Percentiles rank a stretch among this genome's conserved stretches.
Evolutionary conservation across 2,329 filamentous ascomycete genomes (phyloP).

Genomic region (Emericellopsis atlantica): DNA sequence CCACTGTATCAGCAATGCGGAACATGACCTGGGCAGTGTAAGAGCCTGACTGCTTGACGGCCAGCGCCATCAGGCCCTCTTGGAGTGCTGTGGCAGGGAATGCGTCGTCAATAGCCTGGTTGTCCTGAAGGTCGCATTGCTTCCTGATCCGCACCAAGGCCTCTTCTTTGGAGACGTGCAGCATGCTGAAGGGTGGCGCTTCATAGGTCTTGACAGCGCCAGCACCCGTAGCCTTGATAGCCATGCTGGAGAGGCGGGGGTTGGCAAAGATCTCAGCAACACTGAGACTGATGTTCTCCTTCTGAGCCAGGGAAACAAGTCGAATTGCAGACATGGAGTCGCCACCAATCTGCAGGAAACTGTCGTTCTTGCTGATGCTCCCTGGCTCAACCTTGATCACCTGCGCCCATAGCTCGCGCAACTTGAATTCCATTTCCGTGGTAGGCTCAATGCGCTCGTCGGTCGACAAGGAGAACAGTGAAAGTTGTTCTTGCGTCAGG

Average conservation of each 20-base stretch:
- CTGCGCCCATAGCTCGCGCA: background rate
- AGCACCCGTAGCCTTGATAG: background rate
- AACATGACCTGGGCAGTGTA: conserved; percentile 8
- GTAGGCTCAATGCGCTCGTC: background rate
- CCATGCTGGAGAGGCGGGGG: conserved; percentile 1
- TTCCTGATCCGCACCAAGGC: background rate
- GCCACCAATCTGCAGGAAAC: conserved; percentile 11
- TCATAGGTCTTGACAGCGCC: background rate
- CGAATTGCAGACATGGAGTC: conserved; percentile 7
- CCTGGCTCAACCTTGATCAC: background rate
- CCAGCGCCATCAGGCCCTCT: conserved; percentile 33
- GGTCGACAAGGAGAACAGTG: too few relatives aligned
- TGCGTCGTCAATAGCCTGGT: conserved; percentile 25
- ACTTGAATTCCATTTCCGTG: background rate
- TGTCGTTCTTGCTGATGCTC: background rate
- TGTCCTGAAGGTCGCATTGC: conserved; percentile 2
- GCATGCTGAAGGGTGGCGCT: background rate
- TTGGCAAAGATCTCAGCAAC: conserved; percentile 1
- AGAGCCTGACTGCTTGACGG: conserved; percentile 17
- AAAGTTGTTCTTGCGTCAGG: too few relatives aligned
- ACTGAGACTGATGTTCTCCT: background rate
- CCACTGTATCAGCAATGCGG: conserved; percentile 2
- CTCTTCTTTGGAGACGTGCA: background rate
- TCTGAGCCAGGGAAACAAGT: conserved; percentile 6
- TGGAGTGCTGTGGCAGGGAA: conserved; percentile 37